phyloP scores from a whole-genome alignment of 352 stramenopile genomes.

The Globisporangium rhizosaccharum region DNA sequence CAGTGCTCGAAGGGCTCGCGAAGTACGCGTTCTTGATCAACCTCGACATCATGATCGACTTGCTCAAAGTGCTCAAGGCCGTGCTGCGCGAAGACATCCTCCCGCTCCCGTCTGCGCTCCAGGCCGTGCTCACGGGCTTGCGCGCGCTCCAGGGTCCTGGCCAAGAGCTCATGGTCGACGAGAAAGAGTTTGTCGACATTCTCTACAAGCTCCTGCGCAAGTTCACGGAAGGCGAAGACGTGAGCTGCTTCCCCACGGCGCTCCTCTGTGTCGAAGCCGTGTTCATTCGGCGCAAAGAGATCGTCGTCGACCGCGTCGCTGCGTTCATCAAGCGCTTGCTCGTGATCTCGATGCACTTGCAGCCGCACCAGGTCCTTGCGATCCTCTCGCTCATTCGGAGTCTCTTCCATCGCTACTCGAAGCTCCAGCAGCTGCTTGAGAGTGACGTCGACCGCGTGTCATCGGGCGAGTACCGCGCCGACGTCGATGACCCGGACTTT shows the following conservation, averaged over 20 bases:
- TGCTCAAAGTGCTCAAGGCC: constrained; percentile 94
- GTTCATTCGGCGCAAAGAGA: constrained; percentile 93
- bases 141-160: constrained; percentile 91
- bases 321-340: constrained; percentile 94
- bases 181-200: constrained; percentile 95
- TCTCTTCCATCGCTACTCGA: constrained; percentile 91
- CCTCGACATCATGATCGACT: constrained; percentile 96
- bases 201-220: constrained; percentile 88
- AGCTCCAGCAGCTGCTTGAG: constrained; percentile 92
- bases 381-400: constrained; percentile 86
- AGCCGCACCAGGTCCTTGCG: constrained; percentile 76
- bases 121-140: constrained; percentile 91
- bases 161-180: constrained; percentile 94
- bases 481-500: constrained; percentile 93
- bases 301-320: constrained; percentile 91
- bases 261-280: constrained; percentile 91
- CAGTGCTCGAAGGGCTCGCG: constrained; percentile 89
- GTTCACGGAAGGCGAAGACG: constrained; percentile 59
- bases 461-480: constrained; percentile 88
- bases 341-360: constrained; percentile 84
- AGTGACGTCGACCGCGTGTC: constrained; percentile 94
- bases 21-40: constrained; percentile 98
- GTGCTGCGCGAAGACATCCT: constrained; percentile 81
- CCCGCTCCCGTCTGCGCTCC: constrained; percentile 57
- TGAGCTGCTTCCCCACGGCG: constrained; percentile 58